Percentiles rank a stretch among this genome's conserved stretches.
Evolutionary conservation across 495 filamentous ascomycete species (phyloP).

Genomic region (Pyrenopolyporus hunteri): DNA sequence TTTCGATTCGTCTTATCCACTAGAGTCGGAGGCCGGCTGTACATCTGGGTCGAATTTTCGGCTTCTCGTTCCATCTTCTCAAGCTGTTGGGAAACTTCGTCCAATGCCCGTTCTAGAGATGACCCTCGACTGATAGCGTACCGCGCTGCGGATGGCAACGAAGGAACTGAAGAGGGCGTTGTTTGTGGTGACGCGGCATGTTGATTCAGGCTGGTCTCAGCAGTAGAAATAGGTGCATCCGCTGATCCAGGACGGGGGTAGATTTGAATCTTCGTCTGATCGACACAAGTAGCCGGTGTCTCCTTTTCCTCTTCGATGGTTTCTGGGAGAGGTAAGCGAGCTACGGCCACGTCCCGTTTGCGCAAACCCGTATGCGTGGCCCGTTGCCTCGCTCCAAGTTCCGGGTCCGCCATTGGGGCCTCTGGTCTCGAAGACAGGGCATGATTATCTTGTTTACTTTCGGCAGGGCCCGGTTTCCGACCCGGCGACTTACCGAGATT

Average conservation of each 20-base stretch:
- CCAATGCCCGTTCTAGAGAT: slow-evolving; percentile 46
- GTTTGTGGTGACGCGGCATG: slow-evolving; percentile 13
- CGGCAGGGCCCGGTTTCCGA: neutral
- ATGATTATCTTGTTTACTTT: slow-evolving; percentile 11
- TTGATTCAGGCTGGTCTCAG: slow-evolving; percentile 2
- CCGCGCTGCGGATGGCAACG: slow-evolving; percentile 44
- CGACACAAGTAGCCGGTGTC: slow-evolving; percentile 12
- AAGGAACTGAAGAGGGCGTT: slow-evolving; percentile 32
- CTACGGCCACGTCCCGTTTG: slow-evolving; percentile 28
- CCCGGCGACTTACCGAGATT: slow-evolving; percentile 11
- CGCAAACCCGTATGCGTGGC: slow-evolving; percentile 18
- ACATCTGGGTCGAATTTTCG: slow-evolving; percentile 1
- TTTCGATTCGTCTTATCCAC: slow-evolving; percentile 27
- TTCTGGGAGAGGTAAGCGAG: slow-evolving; percentile 30
- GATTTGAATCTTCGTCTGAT: slow-evolving; percentile 1
- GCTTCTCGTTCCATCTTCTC: slow-evolving; percentile 40
- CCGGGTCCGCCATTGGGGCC: neutral
- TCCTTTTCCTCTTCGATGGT: slow-evolving; percentile 46
- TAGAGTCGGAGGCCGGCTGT: slow-evolving; percentile 6
- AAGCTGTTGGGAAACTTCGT: slow-evolving; percentile 45
- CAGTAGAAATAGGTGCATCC: neutral
- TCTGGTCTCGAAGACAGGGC: neutral
- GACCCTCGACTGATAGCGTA: slow-evolving; percentile 42
- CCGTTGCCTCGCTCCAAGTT: slow-evolving; percentile 2
- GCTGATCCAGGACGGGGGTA: neutral